Evolutionary conservation across 768 basidiomycete genomes (phyloP), one percentile per base, ranked within the genome.

Genomic region (Auricularia sp.): DNA sequence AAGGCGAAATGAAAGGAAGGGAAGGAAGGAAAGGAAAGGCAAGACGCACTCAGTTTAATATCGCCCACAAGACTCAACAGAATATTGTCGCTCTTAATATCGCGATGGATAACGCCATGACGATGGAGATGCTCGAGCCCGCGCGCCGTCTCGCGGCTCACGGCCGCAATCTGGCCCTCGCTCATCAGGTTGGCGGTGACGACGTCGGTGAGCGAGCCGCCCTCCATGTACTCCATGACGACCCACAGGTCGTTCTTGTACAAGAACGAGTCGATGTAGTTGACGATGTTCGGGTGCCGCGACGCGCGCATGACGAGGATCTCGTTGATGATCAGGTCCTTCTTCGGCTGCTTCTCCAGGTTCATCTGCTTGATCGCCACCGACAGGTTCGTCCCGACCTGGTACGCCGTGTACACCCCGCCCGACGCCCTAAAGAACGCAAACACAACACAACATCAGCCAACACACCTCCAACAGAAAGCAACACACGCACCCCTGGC

Each of bases 321-420:
- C 77, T 99, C 97, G 77, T 99, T 98, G 80, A 99, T 98, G 79
- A 99, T 98, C 62, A 99, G 82, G 73, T 98, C 96, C 77, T 98
- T 98, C 83, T 98, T 98, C 51, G 97, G 97, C 72, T 98, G 97
- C 79, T 98, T 97, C 77, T 98, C 95, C 36, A 99, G 83, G 80
- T 99, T 97, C 97, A 98, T 99, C 77, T 98, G 96, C 77, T 99
- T 99, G 84, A 99, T 99, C 51, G 97, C 97, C 39, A 98, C 97
- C 11, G 86, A 90, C 37, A 92, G 71, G 75, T 97, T 96, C 36
- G 92, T 94, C 51, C 95, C 94, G 67, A 96, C 90, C 79, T 98
- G 95, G 73, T 97, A 97, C 16, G 96, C 96, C 13, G 95, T 98
- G 77, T 97, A 99, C 2, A 98, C 97, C 69, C 96, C 96, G 47